Percentiles rank a stretch among this genome's conserved stretches.
Evolutionary conservation across 495 filamentous ascomycete genomes (phyloP).

Genomic region (Penicillium antarcticum): DNA sequence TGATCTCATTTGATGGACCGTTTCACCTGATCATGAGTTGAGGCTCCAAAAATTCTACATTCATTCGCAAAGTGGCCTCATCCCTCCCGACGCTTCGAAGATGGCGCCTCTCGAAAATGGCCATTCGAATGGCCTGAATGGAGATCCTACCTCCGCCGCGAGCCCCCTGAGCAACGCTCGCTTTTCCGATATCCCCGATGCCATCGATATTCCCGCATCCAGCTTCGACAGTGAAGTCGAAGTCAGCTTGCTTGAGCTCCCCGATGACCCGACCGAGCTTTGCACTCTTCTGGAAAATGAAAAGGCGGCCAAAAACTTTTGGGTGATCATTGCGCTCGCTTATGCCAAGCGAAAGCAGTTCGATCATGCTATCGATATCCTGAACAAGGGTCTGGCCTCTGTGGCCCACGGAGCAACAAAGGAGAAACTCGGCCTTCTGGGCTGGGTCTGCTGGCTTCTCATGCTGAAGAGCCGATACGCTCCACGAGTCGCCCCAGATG

Average conservation of each 20-base stretch:
- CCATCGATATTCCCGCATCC: slow-evolving; percentile 87
- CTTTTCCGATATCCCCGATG: slow-evolving; percentile 84
- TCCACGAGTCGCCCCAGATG: slow-evolving; percentile 69
- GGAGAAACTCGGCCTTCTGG: slow-evolving; percentile 81
- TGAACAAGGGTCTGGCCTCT: slow-evolving; percentile 75
- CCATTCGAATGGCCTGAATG: slow-evolving; percentile 49
- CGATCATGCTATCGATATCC: slow-evolving; percentile 91
- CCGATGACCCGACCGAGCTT: slow-evolving; percentile 93
- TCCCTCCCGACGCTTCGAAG: slow-evolving; percentile 10
- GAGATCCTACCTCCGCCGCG: slow-evolving; percentile 21
- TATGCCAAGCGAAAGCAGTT: slow-evolving; percentile 93
- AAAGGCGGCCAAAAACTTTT: slow-evolving; percentile 78
- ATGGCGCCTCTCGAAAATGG: slow-evolving; percentile 57
- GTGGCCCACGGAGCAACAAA: slow-evolving; percentile 67
- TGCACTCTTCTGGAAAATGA: slow-evolving; percentile 93
- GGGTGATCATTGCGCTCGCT: slow-evolving; percentile 95
- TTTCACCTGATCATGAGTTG: slow-evolving; percentile 37
- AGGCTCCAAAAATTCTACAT: slow-evolving; percentile 18
- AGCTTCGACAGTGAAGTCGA: slow-evolving; percentile 83
- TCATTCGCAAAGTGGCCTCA: slow-evolving; percentile 13
- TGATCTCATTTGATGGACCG: slow-evolving; percentile 6
- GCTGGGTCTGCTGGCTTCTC: slow-evolving; percentile 87
- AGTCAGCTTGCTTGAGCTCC: slow-evolving; percentile 82
- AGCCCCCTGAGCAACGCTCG: slow-evolving; percentile 41
- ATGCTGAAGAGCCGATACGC: slow-evolving; percentile 88